A percentile compares a stretch with the other conserved stretches of the same genome.
These are phyloP conservation scores for Clarireedia homoeocarpa DNA, from an alignment of 2,329 filamentous ascomycete genomes.

Conservation along the genomic window DNA sequence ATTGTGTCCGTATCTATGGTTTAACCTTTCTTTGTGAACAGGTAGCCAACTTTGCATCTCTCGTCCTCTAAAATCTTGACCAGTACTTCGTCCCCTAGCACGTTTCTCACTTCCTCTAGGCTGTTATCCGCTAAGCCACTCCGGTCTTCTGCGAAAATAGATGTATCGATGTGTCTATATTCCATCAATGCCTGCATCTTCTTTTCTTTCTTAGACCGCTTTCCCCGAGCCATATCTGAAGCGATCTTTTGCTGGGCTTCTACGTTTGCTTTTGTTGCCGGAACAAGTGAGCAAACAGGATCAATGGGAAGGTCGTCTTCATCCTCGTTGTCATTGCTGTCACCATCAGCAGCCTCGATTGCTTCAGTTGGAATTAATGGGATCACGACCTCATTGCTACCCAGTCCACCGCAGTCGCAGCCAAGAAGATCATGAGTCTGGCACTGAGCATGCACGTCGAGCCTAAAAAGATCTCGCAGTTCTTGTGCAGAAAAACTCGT, in stretches of 20 bases:
- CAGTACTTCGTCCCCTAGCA: conserved; percentile 43
- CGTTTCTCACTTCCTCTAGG: conserved; percentile 27
- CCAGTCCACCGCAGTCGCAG: conserved; percentile 53
- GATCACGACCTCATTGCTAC: conserved; percentile 23
- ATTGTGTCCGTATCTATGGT: background rate
- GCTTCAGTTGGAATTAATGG: conserved; percentile 15
- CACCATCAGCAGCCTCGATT: conserved; percentile 6
- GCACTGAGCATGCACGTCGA: conserved; percentile 53
- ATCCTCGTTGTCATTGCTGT: conserved; percentile 22
- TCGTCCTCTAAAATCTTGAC: conserved; percentile 39
- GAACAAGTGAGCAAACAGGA: conserved; percentile 23
- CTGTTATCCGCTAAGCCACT: conserved; percentile 28
- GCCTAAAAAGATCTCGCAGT: conserved; percentile 56
- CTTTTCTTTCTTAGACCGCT: conserved; percentile 25
- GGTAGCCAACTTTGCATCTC: conserved; percentile 36
- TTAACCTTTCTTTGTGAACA: conserved; percentile 37
- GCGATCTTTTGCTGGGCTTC: conserved; percentile 37
- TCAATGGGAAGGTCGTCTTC: conserved; percentile 25
- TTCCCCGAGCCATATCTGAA: conserved; percentile 27
- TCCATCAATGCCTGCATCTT: conserved; percentile 46
- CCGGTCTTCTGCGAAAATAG: conserved; percentile 28
- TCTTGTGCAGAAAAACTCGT: conserved; percentile 59
- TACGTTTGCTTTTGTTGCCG: conserved; percentile 38
- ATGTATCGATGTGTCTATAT: conserved; percentile 44
- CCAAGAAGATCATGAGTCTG: conserved; percentile 62